phyloP scores from a whole-genome alignment of 768 basidiomycete species.

The Rubroboletus satanas region DNA sequence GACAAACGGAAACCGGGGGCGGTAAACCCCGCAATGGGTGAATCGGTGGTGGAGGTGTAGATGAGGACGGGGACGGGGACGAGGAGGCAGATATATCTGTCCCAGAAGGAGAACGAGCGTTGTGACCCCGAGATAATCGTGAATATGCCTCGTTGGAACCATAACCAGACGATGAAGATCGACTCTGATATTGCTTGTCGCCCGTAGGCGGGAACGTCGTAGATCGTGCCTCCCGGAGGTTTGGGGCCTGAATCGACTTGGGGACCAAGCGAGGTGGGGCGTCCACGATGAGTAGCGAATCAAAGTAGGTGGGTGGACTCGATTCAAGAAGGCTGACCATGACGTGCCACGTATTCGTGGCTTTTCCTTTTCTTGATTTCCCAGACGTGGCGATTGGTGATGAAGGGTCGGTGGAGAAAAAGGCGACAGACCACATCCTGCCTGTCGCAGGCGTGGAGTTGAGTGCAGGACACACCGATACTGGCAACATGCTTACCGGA shows the following conservation, averaged over 20 bases:
- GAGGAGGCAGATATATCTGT: background rate
- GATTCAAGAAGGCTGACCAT: conserved; percentile 35
- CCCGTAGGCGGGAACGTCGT: background rate
- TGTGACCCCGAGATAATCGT: background rate
- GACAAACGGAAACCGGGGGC: conserved; percentile 1
- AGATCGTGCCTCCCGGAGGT: conserved; percentile 1
- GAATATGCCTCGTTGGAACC: background rate
- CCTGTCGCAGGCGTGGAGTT: conserved; percentile 4
- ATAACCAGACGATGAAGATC: background rate
- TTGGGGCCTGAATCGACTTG: background rate
- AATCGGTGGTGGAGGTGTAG: background rate
- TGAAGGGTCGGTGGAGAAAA: conserved; percentile 14
- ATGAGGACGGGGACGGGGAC: background rate
- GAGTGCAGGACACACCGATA: background rate
- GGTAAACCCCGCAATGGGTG: background rate
- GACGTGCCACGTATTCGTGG: conserved; percentile 36
- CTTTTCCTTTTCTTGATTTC: conserved; percentile 8
- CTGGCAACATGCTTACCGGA: conserved; percentile 7
- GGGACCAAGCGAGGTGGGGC: background rate
- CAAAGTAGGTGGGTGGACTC: conserved; percentile 19
- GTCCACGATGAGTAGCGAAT: conserved; percentile 12
- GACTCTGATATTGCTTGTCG: background rate
- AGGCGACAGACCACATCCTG: conserved; percentile 25
- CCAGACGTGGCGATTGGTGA: background rate
- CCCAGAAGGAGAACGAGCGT: background rate